Percentiles rank a stretch among this genome's conserved stretches.
These are phyloP conservation scores for Colletotrichum sp. DNA, from an alignment of 2,329 filamentous ascomycete genomes.

Conservation along the genomic window DNA sequence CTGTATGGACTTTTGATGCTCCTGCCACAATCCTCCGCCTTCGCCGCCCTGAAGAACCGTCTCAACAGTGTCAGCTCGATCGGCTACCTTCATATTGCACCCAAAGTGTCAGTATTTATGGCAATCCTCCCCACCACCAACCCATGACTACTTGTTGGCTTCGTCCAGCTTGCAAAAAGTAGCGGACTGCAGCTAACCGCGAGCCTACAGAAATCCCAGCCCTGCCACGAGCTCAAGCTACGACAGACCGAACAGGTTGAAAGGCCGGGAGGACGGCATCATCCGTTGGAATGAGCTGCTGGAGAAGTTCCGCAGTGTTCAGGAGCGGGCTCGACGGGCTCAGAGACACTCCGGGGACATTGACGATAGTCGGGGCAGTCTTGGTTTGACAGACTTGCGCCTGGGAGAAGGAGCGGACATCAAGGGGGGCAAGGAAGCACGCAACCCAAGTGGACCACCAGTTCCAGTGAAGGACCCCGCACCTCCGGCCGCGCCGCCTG, in stretches of 20 bases:
- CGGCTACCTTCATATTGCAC: constrained; percentile 87
- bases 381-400: constrained; percentile 47
- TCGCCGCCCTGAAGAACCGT: constrained; percentile 94
- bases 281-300: constrained; percentile 93
- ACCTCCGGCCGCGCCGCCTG: constrained; percentile 39
- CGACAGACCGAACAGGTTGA: constrained; percentile 80
- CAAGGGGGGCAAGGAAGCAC: constrained; percentile 45
- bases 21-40: constrained; percentile 95
- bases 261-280: constrained; percentile 77
- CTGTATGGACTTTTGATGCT: constrained; percentile 97
- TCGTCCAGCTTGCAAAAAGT: constrained; percentile 29
- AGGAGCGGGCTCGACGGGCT: constrained; percentile 80
- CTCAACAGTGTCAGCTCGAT: constrained; percentile 97
- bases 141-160: constrained; percentile 27
- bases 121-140: constrained; percentile 23
- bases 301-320: constrained; percentile 91
- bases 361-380: constrained; percentile 46
- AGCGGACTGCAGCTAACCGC: constrained; percentile 27
- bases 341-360: constrained; percentile 63
- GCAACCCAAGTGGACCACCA: constrained; percentile 35
- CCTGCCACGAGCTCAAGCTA: constrained; percentile 60
- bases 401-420: constrained; percentile 44
- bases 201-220: constrained; percentile 32
- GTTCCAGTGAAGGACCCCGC: constrained; percentile 55
- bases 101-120: constrained; percentile 68